phyloP scores from a whole-genome alignment of 768 basidiomycete genomes.

The Serendipita sp. region DNA sequence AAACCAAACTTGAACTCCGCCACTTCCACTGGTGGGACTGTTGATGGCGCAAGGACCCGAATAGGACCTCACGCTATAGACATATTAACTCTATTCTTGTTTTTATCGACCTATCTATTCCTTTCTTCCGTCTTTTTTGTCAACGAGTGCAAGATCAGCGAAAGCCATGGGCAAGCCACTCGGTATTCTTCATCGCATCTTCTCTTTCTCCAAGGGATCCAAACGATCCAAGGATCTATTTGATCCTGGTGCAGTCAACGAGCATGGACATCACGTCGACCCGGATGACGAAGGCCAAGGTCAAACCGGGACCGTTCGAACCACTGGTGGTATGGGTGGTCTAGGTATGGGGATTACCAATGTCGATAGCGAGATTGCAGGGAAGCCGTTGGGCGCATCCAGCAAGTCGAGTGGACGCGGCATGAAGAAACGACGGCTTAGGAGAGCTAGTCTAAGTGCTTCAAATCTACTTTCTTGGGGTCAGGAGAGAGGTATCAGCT shows the following conservation, averaged over 20 bases:
- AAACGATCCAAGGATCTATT: neutral
- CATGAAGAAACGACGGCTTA: neutral
- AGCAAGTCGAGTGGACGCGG: neutral
- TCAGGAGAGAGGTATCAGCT: neutral
- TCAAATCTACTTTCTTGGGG: slow-evolving; percentile 5
- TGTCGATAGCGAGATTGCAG: neutral
- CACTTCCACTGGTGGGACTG: neutral
- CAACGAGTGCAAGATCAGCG: neutral
- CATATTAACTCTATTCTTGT: neutral
- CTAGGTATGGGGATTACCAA: neutral
- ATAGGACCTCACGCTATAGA: neutral
- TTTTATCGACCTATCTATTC: neutral
- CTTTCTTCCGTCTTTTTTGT: neutral
- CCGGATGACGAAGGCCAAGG: neutral
- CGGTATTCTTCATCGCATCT: neutral
- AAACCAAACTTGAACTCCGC: neutral
- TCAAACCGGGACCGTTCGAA: neutral
- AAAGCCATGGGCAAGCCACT: slow-evolving; percentile 1
- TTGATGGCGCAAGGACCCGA: neutral
- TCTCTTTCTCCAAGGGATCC: slow-evolving; percentile 1
- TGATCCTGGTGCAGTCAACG: neutral
- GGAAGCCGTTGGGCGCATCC: neutral
- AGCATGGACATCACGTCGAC: neutral
- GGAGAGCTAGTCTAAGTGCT: neutral
- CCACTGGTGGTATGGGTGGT: neutral